Base-by-base conservation (phyloP, 192 early-diverging fungal genomes). In the Coemansia reversa region DNA sequence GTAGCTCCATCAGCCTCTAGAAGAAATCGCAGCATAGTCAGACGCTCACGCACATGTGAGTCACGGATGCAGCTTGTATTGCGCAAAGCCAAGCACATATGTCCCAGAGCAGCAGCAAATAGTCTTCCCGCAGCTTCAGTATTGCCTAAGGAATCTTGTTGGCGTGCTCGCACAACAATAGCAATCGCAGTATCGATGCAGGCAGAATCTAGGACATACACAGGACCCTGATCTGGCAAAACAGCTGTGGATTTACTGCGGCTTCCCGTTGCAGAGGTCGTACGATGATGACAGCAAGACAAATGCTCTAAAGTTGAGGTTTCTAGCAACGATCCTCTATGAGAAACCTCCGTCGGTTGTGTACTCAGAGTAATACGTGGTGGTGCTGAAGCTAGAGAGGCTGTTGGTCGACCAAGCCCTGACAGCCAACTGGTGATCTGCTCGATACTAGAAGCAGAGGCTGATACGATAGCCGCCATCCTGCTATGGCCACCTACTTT, bases 121-220 rank as follows among this genome's bases (percentile, higher is more conserved):
- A 80, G 48, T 25, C 45, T 47, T 11, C 48, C 60, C 4, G 77
- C 77, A 7, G 48, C 52, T 7, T 61, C 39, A 25, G 27, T 51
- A 20, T 65, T 61, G 2, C 77, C 77, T 7, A 51, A 7, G 30
- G 58, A 52, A 42, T 80, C 77, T 42, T 70, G 54, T 42, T 80
- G 77, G 18, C 62, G 68, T 8, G 77, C 77, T 9, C 72, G 65
- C 0, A 74, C 27, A 0, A 69, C 62, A 24, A 66, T 22, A 0
- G 77, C 68, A 51, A 80, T 64, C 0, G 68, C 72, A 16, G 57
- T 65, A 14, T 80, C 65, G 1, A 71, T 33, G 12, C 58, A 58
- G 16, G 42, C 57, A 3, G 62, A 25, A 19, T 71, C 63, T 24
- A 65, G 50, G 14, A 64, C 55, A 20, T 50, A 4, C 1, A 7